phyloP scores from a whole-genome alignment of 2,329 filamentous ascomycete genomes.

The Aspergillus neotritici region DNA sequence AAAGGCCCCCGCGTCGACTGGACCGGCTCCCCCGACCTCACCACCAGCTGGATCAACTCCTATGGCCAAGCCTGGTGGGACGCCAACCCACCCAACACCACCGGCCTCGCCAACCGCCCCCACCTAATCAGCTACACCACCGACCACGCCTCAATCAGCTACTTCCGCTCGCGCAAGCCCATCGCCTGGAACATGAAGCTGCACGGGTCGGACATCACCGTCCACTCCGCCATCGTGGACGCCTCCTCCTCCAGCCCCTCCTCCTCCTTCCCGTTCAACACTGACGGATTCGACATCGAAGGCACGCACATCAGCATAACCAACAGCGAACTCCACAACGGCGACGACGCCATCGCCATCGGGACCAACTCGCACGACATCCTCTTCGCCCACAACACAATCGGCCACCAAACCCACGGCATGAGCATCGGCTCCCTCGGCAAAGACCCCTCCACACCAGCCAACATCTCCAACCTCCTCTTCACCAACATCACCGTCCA shows the following conservation, averaged over 20 bases:
- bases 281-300: constrained; percentile 29
- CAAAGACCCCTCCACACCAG: constrained; percentile 29
- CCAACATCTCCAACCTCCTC: constrained; percentile 39
- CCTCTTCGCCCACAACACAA: constrained; percentile 35
- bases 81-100: constrained; percentile 35
- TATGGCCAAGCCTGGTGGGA: constrained; percentile 46
- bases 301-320: constrained; percentile 26
- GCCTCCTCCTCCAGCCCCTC: constrained; percentile 32
- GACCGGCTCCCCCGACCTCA: constrained; percentile 31
- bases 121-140: constrained; percentile 39
- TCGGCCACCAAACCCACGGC: constrained; percentile 43
- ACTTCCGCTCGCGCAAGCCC: constrained; percentile 42
- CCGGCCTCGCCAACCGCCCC: constrained; percentile 36
- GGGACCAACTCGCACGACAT: constrained; percentile 36
- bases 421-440: constrained; percentile 43
- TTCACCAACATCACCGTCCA: constrained; percentile 42
- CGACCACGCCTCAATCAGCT: constrained; percentile 31
- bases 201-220: constrained; percentile 36
- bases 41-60: constrained; percentile 43
- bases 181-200: constrained; percentile 42
- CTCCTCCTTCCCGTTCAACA: constrained; percentile 39
- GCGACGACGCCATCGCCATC: constrained; percentile 42
- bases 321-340: constrained; percentile 37
- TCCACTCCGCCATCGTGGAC: constrained; percentile 39
- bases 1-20: constrained; percentile 18